phyloP scores from a whole-genome alignment of 148 eudicot species.

The Hydrangea macrophylla region DNA sequence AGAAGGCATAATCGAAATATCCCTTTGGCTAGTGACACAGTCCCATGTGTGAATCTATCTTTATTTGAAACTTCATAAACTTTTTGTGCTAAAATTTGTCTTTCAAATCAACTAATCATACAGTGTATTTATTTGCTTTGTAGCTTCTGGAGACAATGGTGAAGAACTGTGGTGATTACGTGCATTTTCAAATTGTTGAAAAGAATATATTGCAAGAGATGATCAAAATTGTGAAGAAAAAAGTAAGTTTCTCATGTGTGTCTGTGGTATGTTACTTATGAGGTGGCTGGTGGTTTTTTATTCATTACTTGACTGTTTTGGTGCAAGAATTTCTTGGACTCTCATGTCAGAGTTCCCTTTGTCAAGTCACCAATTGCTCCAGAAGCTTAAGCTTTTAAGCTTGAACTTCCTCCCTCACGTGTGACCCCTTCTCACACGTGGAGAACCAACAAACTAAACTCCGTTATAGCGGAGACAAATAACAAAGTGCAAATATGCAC shows the following conservation, averaged over 20 bases:
- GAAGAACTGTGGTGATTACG: slow-evolving; percentile 89
- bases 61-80: background rate
- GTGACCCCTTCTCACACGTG: too few relatives aligned
- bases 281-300: background rate
- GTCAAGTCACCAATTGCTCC: too few relatives aligned
- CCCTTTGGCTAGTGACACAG: background rate
- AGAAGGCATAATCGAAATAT: background rate
- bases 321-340: background rate
- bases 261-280: background rate
- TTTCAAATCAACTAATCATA: slow-evolving; percentile 4
- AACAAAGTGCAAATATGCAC: too few relatives aligned
- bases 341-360: too few relatives aligned
- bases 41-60: background rate
- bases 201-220: slow-evolving; percentile 71
- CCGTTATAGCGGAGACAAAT: too few relatives aligned
- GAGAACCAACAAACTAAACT: too few relatives aligned
- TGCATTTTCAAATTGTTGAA: slow-evolving; percentile 78
- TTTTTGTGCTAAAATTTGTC: too few relatives aligned
- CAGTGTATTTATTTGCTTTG: slow-evolving; percentile 9
- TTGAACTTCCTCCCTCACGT: too few relatives aligned
- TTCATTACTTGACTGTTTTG: background rate
- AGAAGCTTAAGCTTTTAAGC: too few relatives aligned
- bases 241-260: slow-evolving; percentile 37
- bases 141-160: slow-evolving; percentile 97
- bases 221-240: slow-evolving; percentile 88